Percentiles rank a stretch among this genome's conserved stretches.
phyloP scores from a whole-genome alignment of 1,284 basidiomycete genomes.

The Ganoderma sinense region DNA sequence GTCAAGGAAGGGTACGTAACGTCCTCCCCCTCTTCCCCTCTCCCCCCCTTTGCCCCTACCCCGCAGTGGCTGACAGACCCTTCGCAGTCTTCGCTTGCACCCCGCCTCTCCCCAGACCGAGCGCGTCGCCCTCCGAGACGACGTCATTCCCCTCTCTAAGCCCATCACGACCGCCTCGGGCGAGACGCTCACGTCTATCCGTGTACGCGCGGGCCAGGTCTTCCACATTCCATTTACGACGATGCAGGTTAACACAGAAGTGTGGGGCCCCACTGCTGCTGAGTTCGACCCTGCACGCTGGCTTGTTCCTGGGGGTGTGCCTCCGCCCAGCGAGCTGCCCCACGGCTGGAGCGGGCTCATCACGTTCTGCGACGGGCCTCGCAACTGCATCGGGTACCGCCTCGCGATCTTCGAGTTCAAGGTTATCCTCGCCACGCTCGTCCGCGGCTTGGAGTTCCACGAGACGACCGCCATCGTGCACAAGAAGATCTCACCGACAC shows the following conservation, averaged over 20 bases:
- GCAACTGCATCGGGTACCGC: slow-evolving; percentile 48
- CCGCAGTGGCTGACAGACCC: background rate
- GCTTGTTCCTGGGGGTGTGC: slow-evolving; percentile 41
- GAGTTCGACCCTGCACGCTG: slow-evolving; percentile 51
- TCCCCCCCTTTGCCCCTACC: background rate
- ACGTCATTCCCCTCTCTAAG: slow-evolving; percentile 51
- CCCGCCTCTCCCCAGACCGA: slow-evolving; percentile 48
- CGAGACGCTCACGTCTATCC: slow-evolving; percentile 39
- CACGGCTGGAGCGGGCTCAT: slow-evolving; percentile 41
- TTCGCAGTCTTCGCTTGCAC: slow-evolving; percentile 46
- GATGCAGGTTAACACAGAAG: slow-evolving; percentile 44
- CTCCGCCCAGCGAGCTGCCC: slow-evolving; percentile 39
- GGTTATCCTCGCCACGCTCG: slow-evolving; percentile 46
- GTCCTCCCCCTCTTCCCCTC: background rate
- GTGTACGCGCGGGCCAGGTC: slow-evolving; percentile 48
- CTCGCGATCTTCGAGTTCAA: slow-evolving; percentile 49
- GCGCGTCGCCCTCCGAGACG: slow-evolving; percentile 47
- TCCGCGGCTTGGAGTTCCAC: slow-evolving; percentile 46
- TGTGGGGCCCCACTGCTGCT: slow-evolving; percentile 52
- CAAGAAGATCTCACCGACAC: slow-evolving; percentile 44
- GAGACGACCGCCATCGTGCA: slow-evolving; percentile 43
- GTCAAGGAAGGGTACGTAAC: slow-evolving; percentile 34
- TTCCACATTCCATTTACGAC: slow-evolving; percentile 43
- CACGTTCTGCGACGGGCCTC: slow-evolving; percentile 50
- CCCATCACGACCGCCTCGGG: slow-evolving; percentile 45